Conservation (phyloP, 257 asterid genomes). For the Capsicum pubescens region DNA sequence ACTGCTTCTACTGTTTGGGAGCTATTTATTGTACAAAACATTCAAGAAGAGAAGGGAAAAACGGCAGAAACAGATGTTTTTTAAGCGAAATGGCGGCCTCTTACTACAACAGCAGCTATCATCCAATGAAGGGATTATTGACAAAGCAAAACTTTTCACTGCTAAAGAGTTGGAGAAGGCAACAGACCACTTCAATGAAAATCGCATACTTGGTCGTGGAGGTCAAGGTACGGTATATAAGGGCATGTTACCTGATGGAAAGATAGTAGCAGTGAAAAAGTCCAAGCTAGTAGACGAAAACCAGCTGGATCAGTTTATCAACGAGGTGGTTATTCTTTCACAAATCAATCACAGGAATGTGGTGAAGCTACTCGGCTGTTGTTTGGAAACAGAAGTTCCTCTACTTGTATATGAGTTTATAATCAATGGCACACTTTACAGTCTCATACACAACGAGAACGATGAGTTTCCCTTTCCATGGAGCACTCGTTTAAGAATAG, state of each 20-base stretch:
- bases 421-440: slow-evolving; percentile 26
- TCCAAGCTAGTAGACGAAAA: slow-evolving; percentile 16
- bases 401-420: slow-evolving; percentile 27
- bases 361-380: slow-evolving; percentile 35
- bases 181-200: slow-evolving; percentile 35
- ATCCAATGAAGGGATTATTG: slow-evolving; percentile 30
- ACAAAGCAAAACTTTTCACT: slow-evolving; percentile 35
- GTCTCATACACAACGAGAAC: slow-evolving; percentile 22
- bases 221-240: slow-evolving; percentile 34
- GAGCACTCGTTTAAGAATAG: slow-evolving; percentile 30
- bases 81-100: slow-evolving; percentile 39
- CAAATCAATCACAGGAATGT: slow-evolving; percentile 34
- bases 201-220: slow-evolving; percentile 36
- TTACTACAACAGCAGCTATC: slow-evolving; percentile 35
- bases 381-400: slow-evolving; percentile 36
- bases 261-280: slow-evolving; percentile 35
- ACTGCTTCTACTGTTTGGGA: neutral
- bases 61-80: slow-evolving; percentile 24
- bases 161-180: slow-evolving; percentile 38
- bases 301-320: slow-evolving; percentile 31
- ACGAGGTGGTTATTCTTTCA: slow-evolving; percentile 36
- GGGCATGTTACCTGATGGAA: slow-evolving; percentile 35
- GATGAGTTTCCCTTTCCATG: slow-evolving; percentile 22
- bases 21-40: slow-evolving; percentile 27
- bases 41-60: slow-evolving; percentile 28